Conservation (phyloP, 352 stramenopile genomes). For the Pythium rishiriense region DNA sequence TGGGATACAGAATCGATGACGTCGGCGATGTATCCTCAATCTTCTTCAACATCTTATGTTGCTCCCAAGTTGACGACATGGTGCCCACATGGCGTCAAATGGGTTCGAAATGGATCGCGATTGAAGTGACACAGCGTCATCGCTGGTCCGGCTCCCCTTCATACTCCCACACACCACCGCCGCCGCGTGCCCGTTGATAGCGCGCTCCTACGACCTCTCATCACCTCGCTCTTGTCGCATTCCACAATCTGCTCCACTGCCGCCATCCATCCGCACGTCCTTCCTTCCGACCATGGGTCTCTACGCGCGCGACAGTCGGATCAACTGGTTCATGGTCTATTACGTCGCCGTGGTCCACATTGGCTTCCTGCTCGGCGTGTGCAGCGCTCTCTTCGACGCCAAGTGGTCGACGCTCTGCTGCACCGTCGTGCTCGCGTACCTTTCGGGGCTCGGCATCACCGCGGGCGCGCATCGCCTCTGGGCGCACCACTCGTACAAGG, state of each 20-base stretch:
- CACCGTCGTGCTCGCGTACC: slow-evolving; percentile 93
- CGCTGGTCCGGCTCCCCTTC: too few species aligned
- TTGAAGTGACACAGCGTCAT: too few species aligned
- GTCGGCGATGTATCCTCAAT: too few species aligned
- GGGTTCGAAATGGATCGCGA: too few species aligned
- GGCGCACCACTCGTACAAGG: slow-evolving; percentile 97
- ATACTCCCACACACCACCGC: too few species aligned
- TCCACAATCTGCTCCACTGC: slow-evolving; percentile 7
- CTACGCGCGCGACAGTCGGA: too few species aligned
- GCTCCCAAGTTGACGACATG: too few species aligned
- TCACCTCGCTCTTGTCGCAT: background rate
- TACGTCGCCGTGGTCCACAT: slow-evolving; percentile 96
- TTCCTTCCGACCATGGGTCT: slow-evolving; percentile 62
- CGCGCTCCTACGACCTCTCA: too few species aligned
- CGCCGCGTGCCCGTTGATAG: too few species aligned
- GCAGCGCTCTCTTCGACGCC: slow-evolving; percentile 62
- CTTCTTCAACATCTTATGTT: too few species aligned
- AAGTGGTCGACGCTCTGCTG: slow-evolving; percentile 89
- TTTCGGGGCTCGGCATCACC: slow-evolving; percentile 96
- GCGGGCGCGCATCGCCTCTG: slow-evolving; percentile 96
- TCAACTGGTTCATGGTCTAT: slow-evolving; percentile 99
- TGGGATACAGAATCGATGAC: too few species aligned
- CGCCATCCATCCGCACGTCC: slow-evolving; percentile 29
- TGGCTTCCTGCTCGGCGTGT: slow-evolving; percentile 85
- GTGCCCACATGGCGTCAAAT: too few species aligned